A percentile compares a stretch with the other conserved stretches of the same genome.
phyloP scores from a whole-genome alignment of 345 rosid species.

The Balakata baccata region DNA sequence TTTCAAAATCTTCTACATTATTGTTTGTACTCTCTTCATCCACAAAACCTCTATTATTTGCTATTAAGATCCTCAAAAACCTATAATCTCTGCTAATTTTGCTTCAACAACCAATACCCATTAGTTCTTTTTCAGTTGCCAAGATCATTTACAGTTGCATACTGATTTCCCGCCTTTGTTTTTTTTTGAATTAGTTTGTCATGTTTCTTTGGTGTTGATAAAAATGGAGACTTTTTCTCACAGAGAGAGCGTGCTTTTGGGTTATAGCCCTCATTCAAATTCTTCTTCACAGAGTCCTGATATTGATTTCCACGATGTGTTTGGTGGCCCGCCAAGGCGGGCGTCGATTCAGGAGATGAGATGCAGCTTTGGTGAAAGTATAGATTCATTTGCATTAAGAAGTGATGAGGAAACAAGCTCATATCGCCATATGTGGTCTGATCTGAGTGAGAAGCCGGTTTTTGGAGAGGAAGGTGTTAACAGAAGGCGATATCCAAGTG shows the following conservation, averaged over 20 bases:
- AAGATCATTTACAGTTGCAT: neutral
- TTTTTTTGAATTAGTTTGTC: slow-evolving; percentile 5
- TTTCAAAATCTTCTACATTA: slow-evolving; percentile 10
- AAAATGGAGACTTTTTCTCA: slow-evolving; percentile 36
- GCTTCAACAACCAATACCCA: slow-evolving; percentile 1
- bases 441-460: slow-evolving; percentile 57
- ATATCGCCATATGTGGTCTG: slow-evolving; percentile 38
- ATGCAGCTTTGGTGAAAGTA: slow-evolving; percentile 40
- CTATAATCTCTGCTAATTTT: neutral
- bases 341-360: slow-evolving; percentile 43
- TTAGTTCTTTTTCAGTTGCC: slow-evolving; percentile 1
- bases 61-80: slow-evolving; percentile 7
- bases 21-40: slow-evolving; percentile 4
- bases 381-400: slow-evolving; percentile 22
- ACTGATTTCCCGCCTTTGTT: slow-evolving; percentile 30
- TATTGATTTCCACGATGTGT: slow-evolving; percentile 72
- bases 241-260: slow-evolving; percentile 38
- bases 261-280: slow-evolving; percentile 28
- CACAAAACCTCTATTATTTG: neutral
- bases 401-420: slow-evolving; percentile 19
- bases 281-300: slow-evolving; percentile 31
- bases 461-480: slow-evolving; percentile 57
- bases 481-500: slow-evolving; percentile 39
- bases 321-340: slow-evolving; percentile 82
- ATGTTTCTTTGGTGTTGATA: neutral